Percentiles rank a stretch among this genome's conserved stretches.
phyloP scores from a whole-genome alignment of 805 yeast genomes.

The Huiozyma sinensis region DNA sequence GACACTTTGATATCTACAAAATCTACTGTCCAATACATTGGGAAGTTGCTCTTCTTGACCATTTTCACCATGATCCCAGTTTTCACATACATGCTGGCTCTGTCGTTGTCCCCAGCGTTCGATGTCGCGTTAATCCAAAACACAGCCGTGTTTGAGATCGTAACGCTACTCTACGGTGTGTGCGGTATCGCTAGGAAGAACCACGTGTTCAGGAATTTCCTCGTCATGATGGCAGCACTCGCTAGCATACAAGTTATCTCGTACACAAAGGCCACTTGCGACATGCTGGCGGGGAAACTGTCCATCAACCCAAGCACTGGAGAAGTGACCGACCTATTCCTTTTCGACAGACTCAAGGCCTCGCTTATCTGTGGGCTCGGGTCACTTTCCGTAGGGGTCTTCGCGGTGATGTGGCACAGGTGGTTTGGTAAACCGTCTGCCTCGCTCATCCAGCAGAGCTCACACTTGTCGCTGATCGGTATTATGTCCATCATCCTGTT shows the following conservation, averaged over 20 bases:
- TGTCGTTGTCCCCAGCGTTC: slow-evolving; percentile 22
- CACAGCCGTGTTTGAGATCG: slow-evolving; percentile 25
- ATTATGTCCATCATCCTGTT: slow-evolving; percentile 13
- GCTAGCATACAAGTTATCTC: slow-evolving; percentile 23
- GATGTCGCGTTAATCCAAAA: slow-evolving; percentile 23
- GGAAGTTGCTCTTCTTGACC: slow-evolving; percentile 13
- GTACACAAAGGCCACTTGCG: slow-evolving; percentile 26
- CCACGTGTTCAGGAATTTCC: slow-evolving; percentile 18
- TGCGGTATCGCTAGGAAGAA: slow-evolving; percentile 20
- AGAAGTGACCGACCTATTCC: slow-evolving; percentile 26
- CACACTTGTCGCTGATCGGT: slow-evolving; percentile 17
- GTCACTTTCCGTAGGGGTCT: slow-evolving; percentile 24
- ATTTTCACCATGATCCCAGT: slow-evolving; percentile 12
- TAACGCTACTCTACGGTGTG: slow-evolving; percentile 24
- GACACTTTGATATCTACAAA: background rate
- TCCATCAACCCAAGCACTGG: slow-evolving; percentile 25
- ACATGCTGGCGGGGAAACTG: slow-evolving; percentile 23
- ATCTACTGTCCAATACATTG: slow-evolving; percentile 3
- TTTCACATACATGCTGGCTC: slow-evolving; percentile 14
- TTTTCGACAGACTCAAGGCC: slow-evolving; percentile 28
- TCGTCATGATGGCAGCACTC: slow-evolving; percentile 21
- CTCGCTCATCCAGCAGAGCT: slow-evolving; percentile 2
- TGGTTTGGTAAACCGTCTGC: slow-evolving; percentile 22
- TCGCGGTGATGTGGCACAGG: slow-evolving; percentile 22
- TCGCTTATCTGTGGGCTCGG: slow-evolving; percentile 26